Evolutionary conservation across 306 rosid genomes (phyloP).

Genomic region (Lablab purpureus): DNA sequence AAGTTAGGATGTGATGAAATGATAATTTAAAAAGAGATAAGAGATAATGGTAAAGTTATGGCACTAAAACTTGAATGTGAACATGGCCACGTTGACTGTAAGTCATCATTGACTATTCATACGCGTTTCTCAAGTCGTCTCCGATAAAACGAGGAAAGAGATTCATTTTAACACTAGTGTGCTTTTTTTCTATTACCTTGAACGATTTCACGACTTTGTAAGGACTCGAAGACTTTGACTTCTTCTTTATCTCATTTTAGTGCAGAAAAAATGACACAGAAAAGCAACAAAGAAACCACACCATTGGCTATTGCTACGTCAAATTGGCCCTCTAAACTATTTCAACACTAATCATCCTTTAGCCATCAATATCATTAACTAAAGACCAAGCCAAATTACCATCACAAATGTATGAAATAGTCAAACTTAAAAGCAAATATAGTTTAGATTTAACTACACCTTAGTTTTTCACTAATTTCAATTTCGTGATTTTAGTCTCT

Average conservation of each 20-base stretch:
- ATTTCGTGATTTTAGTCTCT: too few relatives aligned
- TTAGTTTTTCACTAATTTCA: too few relatives aligned
- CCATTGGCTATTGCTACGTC: slow-evolving; percentile 52
- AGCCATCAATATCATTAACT: background rate
- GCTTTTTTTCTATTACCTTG: background rate
- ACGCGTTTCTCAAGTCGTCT: slow-evolving; percentile 27
- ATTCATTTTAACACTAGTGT: background rate
- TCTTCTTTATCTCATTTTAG: background rate
- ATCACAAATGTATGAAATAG: background rate
- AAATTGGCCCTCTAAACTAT: slow-evolving; percentile 33
- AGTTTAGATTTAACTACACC: background rate
- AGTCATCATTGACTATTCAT: slow-evolving; percentile 21
- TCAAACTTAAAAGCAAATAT: background rate
- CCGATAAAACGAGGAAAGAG: slow-evolving; percentile 32
- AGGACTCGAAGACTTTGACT: slow-evolving; percentile 48
- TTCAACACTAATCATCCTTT: slow-evolving; percentile 14
- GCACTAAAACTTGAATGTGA: background rate
- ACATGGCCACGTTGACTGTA: background rate
- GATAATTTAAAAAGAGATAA: too few relatives aligned
- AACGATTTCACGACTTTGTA: slow-evolving; percentile 29
- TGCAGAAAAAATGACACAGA: background rate
- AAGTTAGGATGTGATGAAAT: too few relatives aligned
- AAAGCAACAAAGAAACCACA: background rate
- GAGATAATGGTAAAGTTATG: background rate
- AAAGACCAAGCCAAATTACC: background rate